Evolutionary conservation across 1,284 basidiomycete genomes (phyloP).

Genomic region (Gymnopus androsaceus): DNA sequence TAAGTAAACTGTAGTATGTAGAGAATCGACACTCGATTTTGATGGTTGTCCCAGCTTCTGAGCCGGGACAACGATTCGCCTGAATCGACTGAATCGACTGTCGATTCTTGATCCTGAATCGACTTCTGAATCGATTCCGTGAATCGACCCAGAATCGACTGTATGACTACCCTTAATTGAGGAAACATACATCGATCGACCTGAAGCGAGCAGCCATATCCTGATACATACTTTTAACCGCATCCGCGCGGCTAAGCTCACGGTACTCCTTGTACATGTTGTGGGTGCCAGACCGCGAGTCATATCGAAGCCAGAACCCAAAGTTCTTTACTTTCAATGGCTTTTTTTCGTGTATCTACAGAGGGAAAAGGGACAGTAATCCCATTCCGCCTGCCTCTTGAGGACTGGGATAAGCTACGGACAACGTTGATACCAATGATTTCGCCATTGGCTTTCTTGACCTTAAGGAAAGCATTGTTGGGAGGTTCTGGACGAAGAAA

Average conservation of each 20-base stretch:
- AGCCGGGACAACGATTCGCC: too few species aligned
- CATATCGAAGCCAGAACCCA: constrained; percentile 99
- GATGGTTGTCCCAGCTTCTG: too few species aligned
- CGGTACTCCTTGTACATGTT: constrained; percentile 99
- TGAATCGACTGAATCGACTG: too few species aligned
- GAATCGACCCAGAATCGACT: too few species aligned
- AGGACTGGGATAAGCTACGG: constrained; percentile 82
- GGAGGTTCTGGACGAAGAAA: background rate
- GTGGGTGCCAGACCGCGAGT: constrained; percentile 96
- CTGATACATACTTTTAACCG: constrained; percentile 97
- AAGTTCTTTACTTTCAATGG: constrained; percentile 99
- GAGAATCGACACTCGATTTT: too few species aligned
- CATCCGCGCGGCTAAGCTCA: constrained; percentile 91
- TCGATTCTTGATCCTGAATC: too few species aligned
- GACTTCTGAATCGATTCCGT: too few species aligned
- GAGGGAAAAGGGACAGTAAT: constrained; percentile 47
- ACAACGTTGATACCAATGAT: constrained; percentile 98
- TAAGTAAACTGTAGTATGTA: too few species aligned
- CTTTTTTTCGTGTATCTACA: constrained; percentile 94
- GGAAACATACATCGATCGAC: constrained; percentile 83
- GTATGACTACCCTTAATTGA: too few species aligned
- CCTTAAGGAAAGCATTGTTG: constrained; percentile 53
- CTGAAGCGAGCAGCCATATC: constrained; percentile 99
- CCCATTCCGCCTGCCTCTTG: constrained; percentile 84
- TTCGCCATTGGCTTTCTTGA: constrained; percentile 99